A percentile compares a stretch with the other conserved stretches of the same genome.
These are phyloP conservation scores for Amanita pseudoporphyria DNA, from an alignment of 768 basidiomycete genomes.

Conservation along the genomic window DNA sequence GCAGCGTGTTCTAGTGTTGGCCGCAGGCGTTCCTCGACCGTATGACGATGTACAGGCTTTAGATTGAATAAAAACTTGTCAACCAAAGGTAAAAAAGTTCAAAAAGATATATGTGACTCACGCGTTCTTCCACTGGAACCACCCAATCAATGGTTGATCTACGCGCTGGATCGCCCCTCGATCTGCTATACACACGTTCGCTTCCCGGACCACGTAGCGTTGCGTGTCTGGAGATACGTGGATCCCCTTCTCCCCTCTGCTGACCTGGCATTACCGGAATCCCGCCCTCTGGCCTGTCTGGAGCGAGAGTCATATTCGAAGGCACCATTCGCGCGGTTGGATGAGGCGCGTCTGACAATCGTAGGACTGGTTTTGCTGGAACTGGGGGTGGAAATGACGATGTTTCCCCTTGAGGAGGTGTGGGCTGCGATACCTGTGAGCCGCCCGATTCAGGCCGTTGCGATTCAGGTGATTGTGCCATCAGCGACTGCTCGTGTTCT, in stretches of 20 bases:
- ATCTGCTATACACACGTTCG: constrained; percentile 3
- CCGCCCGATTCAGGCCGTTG: not conserved
- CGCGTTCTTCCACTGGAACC: constrained; percentile 21
- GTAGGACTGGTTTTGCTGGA: not conserved
- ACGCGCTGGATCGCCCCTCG: constrained; percentile 12
- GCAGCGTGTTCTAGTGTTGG: constrained; percentile 43
- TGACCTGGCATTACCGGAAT: not conserved
- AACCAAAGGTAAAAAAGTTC: constrained; percentile 15
- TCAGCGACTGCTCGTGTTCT: no score
- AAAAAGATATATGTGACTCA: not conserved
- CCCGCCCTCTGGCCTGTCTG: not conserved
- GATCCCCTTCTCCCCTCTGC: not conserved
- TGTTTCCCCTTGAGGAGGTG: not conserved
- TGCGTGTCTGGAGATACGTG: not conserved
- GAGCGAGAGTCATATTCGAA: not conserved
- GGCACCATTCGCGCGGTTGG: not conserved
- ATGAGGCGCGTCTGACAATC: not conserved
- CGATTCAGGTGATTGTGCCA: not conserved
- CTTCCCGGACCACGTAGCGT: not conserved
- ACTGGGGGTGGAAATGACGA: not conserved
- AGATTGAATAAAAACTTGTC: not conserved
- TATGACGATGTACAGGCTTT: constrained; percentile 17
- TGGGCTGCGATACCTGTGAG: not conserved
- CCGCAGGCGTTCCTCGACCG: constrained; percentile 41
- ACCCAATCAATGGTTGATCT: constrained; percentile 31